phyloP scores from a whole-genome alignment of 176 grass and related monocot genomes.

The Oryza australiensis region DNA sequence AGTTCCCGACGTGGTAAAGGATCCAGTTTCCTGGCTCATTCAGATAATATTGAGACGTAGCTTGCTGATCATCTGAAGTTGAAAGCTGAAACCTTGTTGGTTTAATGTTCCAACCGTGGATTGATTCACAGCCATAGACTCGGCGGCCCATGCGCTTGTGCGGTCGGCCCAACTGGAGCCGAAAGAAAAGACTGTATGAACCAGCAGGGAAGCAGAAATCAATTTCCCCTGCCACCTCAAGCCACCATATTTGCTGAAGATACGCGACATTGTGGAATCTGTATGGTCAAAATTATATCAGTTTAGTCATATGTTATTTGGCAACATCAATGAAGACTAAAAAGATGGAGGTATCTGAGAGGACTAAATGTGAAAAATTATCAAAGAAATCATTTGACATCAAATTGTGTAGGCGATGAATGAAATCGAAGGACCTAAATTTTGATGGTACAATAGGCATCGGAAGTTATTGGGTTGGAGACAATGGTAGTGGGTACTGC shows the following conservation, averaged over 20 bases:
- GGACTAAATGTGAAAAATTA: neutral
- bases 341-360: neutral
- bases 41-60: slow-evolving; percentile 47
- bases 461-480: neutral
- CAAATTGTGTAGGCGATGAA: neutral
- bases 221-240: slow-evolving; percentile 63
- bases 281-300: slow-evolving; percentile 18
- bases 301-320: slow-evolving; percentile 1
- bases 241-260: slow-evolving; percentile 91
- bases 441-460: neutral
- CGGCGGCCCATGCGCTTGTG: slow-evolving; percentile 49
- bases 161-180: slow-evolving; percentile 63
- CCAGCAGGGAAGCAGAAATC: slow-evolving; percentile 76
- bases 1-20: slow-evolving; percentile 71
- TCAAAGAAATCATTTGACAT: neutral
- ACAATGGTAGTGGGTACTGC: neutral
- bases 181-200: slow-evolving; percentile 73
- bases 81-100: slow-evolving; percentile 70
- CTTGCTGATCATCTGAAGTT: slow-evolving; percentile 62
- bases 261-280: slow-evolving; percentile 74
- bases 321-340: neutral
- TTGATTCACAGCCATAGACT: slow-evolving; percentile 42
- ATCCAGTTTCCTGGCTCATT: slow-evolving; percentile 54
- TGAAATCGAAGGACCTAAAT: neutral
- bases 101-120: slow-evolving; percentile 81